phyloP scores from a whole-genome alignment of 1,284 basidiomycete genomes.

The Rhodotorula glutinis region DNA sequence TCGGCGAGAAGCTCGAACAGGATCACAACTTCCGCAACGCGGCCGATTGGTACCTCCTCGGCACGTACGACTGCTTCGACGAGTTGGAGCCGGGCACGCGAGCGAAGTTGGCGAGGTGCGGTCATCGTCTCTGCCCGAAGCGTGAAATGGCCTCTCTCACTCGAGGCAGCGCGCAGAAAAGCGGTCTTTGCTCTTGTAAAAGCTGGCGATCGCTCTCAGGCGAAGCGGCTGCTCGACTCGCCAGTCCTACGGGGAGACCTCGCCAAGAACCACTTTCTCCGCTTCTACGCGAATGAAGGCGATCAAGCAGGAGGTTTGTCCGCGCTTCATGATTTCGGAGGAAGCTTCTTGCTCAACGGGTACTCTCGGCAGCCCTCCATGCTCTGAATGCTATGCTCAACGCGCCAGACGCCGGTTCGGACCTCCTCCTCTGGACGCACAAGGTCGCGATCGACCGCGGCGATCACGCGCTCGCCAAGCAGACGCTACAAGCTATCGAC shows the following conservation, averaged over 20 bases:
- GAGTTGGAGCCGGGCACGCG: background rate
- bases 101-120: slow-evolving; percentile 17
- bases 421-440: slow-evolving; percentile 20
- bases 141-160: no score
- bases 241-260: background rate
- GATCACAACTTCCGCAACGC: background rate
- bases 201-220: background rate
- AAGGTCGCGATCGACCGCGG: slow-evolving; percentile 10
- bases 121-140: no score
- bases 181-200: slow-evolving; percentile 3
- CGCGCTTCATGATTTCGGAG: no score
- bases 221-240: slow-evolving; percentile 5
- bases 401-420: slow-evolving; percentile 10
- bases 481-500: background rate
- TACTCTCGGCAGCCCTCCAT: background rate
- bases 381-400: background rate
- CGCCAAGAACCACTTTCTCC: slow-evolving; percentile 22
- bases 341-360: background rate
- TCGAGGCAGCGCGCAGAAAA: background rate
- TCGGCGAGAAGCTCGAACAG: slow-evolving; percentile 10
- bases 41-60: slow-evolving; percentile 12
- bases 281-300: slow-evolving; percentile 7
- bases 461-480: background rate
- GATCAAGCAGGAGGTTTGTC: background rate
- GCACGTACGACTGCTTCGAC: background rate